Conservation (phyloP, 768 basidiomycete species). For the Dictyophora rubrovolvata region DNA sequence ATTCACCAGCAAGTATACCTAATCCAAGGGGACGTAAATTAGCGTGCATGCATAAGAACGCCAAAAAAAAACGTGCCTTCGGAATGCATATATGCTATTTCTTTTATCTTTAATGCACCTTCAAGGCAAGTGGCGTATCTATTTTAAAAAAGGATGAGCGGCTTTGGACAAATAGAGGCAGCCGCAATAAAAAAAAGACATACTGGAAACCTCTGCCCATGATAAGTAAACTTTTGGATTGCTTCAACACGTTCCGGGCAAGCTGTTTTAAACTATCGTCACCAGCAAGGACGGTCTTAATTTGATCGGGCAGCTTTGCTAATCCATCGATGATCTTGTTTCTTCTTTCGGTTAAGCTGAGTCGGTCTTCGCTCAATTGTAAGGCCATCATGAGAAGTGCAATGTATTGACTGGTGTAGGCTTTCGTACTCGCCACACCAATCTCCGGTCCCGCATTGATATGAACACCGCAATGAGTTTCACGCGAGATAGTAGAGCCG, state of each 20-base stretch:
- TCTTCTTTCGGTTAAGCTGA: constrained; percentile 83
- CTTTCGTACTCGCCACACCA: constrained; percentile 99
- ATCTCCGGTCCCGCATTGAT: constrained; percentile 99
- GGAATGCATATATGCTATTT: constrained; percentile 73
- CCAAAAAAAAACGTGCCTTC: constrained; percentile 24
- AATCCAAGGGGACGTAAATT: constrained; percentile 52
- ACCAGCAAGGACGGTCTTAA: constrained; percentile 74
- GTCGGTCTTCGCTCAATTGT: constrained; percentile 93
- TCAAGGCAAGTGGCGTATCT: constrained; percentile 95
- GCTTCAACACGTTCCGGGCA: constrained; percentile 62
- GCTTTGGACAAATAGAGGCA: background rate
- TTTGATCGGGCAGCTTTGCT: constrained; percentile 81
- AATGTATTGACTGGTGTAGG: constrained; percentile 98
- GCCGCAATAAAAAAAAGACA: constrained; percentile 15
- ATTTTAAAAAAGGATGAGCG: background rate
- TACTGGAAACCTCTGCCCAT: constrained; percentile 99
- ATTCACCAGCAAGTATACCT: constrained; percentile 94
- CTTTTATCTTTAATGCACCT: constrained; percentile 98
- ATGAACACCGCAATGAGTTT: constrained; percentile 98
- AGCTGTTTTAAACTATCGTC: constrained; percentile 73
- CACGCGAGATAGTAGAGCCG: constrained; percentile 93
- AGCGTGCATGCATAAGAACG: background rate
- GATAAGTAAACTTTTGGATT: constrained; percentile 81
- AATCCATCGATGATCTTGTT: constrained; percentile 90
- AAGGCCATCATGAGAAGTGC: constrained; percentile 98